Percentiles rank a stretch among this genome's conserved stretches.
These are phyloP conservation scores for Trichophyton verrucosum DNA, from an alignment of 2,329 filamentous ascomycete genomes.

Conservation along the genomic window DNA sequence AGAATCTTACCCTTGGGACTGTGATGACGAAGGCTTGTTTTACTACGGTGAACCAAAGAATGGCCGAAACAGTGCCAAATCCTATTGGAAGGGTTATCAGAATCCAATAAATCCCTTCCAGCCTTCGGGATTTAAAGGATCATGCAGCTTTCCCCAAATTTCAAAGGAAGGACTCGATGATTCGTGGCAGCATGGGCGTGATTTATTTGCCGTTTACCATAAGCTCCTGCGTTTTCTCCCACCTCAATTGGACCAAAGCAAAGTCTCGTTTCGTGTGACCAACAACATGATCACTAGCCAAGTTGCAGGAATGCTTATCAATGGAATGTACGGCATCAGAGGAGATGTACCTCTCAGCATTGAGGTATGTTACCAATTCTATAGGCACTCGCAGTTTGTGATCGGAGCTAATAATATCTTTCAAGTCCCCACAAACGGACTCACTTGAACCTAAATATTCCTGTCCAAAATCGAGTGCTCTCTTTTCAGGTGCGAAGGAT, in stretches of 20 bases:
- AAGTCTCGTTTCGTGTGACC: conserved; percentile 57
- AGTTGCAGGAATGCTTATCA: conserved; percentile 61
- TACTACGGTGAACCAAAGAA: conserved; percentile 50
- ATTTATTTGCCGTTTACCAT: conserved; percentile 65
- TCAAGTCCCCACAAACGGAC: conserved; percentile 34
- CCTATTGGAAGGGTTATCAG: conserved; percentile 55
- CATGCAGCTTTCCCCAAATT: conserved; percentile 72
- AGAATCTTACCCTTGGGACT: conserved; percentile 62
- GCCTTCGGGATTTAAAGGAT: conserved; percentile 55
- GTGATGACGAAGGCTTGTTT: conserved; percentile 56
- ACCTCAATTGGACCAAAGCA: conserved; percentile 29
- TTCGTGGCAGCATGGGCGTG: conserved; percentile 62
- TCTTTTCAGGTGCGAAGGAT: conserved; percentile 37
- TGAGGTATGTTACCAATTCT: conserved; percentile 25
- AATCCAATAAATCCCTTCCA: conserved; percentile 55
- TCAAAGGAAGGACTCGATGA: conserved; percentile 59
- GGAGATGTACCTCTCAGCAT: conserved; percentile 38
- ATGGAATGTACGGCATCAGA: conserved; percentile 49
- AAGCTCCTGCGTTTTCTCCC: conserved; percentile 58
- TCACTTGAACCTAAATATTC: conserved; percentile 61
- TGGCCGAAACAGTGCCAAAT: conserved; percentile 37
- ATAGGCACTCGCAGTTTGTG: not conserved
- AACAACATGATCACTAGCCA: conserved; percentile 75
- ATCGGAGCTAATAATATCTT: not conserved
- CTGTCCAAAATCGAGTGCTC: conserved; percentile 43